These are phyloP conservation scores for Chalciporus sphaerocephalus DNA, from an alignment of 768 basidiomycete species.

Conservation along the genomic window DNA sequence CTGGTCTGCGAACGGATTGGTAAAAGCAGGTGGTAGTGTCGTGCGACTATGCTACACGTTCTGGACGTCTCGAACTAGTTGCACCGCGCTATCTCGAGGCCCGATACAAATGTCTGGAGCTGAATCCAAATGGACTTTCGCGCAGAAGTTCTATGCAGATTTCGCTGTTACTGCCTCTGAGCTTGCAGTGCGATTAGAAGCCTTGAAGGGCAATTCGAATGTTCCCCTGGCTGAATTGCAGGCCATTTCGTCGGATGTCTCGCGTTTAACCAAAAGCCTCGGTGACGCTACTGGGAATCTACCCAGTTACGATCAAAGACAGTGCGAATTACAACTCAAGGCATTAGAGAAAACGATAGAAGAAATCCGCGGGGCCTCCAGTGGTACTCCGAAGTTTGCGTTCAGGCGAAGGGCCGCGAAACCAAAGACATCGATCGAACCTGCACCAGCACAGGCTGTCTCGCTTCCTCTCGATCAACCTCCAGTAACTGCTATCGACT, in stretches of 20 bases:
- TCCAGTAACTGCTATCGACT: slow-evolving; percentile 17
- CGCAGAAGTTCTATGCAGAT: slow-evolving; percentile 26
- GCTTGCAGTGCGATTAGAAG: slow-evolving; percentile 44
- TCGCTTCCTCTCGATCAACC: slow-evolving; percentile 1
- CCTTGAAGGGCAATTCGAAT: slow-evolving; percentile 30
- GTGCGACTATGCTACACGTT: too few relatives aligned
- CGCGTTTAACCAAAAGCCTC: slow-evolving; percentile 58
- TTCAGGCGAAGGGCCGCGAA: slow-evolving; percentile 52
- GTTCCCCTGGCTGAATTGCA: slow-evolving; percentile 37
- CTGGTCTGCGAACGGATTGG: too few relatives aligned
- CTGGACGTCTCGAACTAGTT: too few relatives aligned
- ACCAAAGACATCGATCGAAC: slow-evolving; percentile 10
- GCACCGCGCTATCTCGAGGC: not conserved
- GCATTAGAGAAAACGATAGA: slow-evolving; percentile 54
- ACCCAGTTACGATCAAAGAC: slow-evolving; percentile 70
- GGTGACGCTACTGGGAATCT: slow-evolving; percentile 60
- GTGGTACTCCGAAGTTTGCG: slow-evolving; percentile 58
- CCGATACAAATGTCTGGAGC: slow-evolving; percentile 14
- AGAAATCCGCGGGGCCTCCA: slow-evolving; percentile 40
- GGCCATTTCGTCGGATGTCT: slow-evolving; percentile 45
- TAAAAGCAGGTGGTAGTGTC: too few relatives aligned
- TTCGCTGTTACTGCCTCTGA: slow-evolving; percentile 30
- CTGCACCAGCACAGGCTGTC: not conserved
- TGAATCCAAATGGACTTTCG: slow-evolving; percentile 27
- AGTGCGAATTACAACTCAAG: slow-evolving; percentile 69